Evolutionary conservation across 495 filamentous ascomycete genomes (phyloP), one percentile per base, ranked within the genome.

Genomic region (Rhypophila decipiens): DNA sequence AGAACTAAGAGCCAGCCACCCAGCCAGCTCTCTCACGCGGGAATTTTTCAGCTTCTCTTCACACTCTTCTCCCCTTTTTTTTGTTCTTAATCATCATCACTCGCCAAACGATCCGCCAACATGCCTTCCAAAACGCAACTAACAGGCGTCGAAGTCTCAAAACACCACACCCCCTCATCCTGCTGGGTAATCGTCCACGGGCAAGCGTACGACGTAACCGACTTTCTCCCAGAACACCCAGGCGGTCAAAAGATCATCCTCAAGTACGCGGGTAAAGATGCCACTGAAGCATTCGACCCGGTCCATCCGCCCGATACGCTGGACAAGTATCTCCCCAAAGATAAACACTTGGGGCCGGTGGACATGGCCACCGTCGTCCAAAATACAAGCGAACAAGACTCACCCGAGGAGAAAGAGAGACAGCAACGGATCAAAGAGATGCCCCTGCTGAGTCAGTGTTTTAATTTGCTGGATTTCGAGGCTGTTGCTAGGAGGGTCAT

Each of bases 381-480:
- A 51, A 77, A 83, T 59, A 77, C 82, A 60, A 82, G 85, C 55
- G 72, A 71, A 21, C 73, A 76, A 22, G n/a, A n/a, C n/a, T 84
- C 87, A 38, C 87, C 88, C 0, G 87, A 90, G 42, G 91, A 97
- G 63, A 68, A 67, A 7, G 88, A 76, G 40, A 78, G 91, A 41
- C 79, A 82, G 66, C 76, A 86, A 61, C 79, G 89, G 34, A 84
- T 95, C 43, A 68, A 74, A 52, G 67, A 74, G 21, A 96, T 88
- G 85, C 91, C 91, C 2, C 70, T 80, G 40, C 73, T 97, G 47
- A 83, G 85, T 49, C 85, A 94, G 60, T 96, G 90, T 74, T 96
- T 90, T 68, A 97, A 97, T 56, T 67, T 97, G 52, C 77, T 90
- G 72, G 91, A 97, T 66, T 96, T 97, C 61, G 91, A 97, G 73